Evolutionary conservation across 768 basidiomycete genomes (phyloP).

Genomic region (Mycena crocata): DNA sequence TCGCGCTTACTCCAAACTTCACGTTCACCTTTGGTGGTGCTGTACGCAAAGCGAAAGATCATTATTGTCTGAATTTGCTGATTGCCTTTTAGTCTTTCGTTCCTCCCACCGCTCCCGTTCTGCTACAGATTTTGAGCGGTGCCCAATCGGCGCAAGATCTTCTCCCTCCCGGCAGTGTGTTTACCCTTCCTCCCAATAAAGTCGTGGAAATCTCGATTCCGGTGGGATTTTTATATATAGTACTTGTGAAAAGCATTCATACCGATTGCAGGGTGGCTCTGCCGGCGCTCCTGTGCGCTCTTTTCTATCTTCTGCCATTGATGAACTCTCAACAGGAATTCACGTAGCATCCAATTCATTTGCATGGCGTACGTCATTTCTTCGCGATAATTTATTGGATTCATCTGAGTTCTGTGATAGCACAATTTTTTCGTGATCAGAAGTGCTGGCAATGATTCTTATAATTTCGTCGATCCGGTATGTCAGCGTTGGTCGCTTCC

Average conservation of each 20-base stretch:
- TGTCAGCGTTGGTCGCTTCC: too few relatives aligned
- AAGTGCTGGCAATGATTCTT: conserved; percentile 37
- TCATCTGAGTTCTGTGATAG: conserved; percentile 17
- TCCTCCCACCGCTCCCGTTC: conserved; percentile 53
- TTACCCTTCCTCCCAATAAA: conserved; percentile 51
- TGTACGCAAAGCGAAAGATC: not conserved
- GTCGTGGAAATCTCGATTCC: conserved; percentile 55
- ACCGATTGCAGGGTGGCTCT: conserved; percentile 36
- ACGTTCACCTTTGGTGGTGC: conserved; percentile 47
- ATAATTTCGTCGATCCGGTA: conserved; percentile 57
- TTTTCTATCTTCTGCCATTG: too few relatives aligned
- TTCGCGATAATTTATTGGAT: not conserved
- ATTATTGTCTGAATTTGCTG: not conserved
- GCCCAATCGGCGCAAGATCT: conserved; percentile 45
- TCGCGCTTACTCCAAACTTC: conserved; percentile 36
- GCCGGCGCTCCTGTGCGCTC: conserved; percentile 25
- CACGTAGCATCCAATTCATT: conserved; percentile 32
- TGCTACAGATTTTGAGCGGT: conserved; percentile 59
- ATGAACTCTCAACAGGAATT: too few relatives aligned
- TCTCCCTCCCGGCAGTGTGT: conserved; percentile 48
- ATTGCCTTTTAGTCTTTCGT: conserved; percentile 21
- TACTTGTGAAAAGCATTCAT: too few relatives aligned
- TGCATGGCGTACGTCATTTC: conserved; percentile 23
- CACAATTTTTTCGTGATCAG: conserved; percentile 47
- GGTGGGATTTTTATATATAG: too few relatives aligned